Base-by-base conservation (phyloP, 2,329 filamentous ascomycete genomes). In the Metarhizium rileyi region DNA sequence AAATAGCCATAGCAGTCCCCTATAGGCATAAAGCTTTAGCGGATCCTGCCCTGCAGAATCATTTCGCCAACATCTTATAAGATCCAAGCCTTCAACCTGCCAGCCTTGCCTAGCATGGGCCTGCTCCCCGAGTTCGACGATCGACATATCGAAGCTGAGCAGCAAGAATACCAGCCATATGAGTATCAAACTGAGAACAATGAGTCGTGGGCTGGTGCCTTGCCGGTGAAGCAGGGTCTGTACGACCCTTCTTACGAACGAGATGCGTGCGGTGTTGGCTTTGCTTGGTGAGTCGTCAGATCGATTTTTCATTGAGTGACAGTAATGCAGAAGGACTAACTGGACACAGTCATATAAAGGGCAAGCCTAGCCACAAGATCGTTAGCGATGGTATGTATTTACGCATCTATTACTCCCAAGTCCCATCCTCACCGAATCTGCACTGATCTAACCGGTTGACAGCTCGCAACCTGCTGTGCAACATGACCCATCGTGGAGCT, bases 401-500 rank as follows among this genome's bases (percentile, higher is more conserved):
- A n/a, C n/a, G n/a, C 8, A 20, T 22, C 12, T 5, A 46, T 14
- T 2, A 12, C 8, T 23, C 20, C 22, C 22, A n/a, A n/a, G n/a
- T 42, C 10, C 20, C 38, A 8, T 14, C 22, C 4, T 9, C 20
- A 35, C 40, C 22, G 18, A 23, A 20, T 18, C 14, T 30, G 26
- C 14, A 28, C 25, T 20, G 8, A 54, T 42, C 40, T 50, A 41
- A 55, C 33, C 12, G 6, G 20, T 30, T 22, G 7, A 14, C 8
- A 52, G 51, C 44, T 28, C 55, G 55, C 50, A 95, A 90, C 71
- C 78, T 98, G 54, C 83, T 98, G 56, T 98, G 93, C 79, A 97
- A 98, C 80, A 98, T 98, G 93, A 97, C 93, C 77, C 93, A 98
- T 77, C 86, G 93, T 68, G 93, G 93, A 77, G 93, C 93, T 56